These are phyloP conservation scores for Edaphochlamys debaryana DNA, from an alignment of 139 green algal species.

Conservation along the genomic window DNA sequence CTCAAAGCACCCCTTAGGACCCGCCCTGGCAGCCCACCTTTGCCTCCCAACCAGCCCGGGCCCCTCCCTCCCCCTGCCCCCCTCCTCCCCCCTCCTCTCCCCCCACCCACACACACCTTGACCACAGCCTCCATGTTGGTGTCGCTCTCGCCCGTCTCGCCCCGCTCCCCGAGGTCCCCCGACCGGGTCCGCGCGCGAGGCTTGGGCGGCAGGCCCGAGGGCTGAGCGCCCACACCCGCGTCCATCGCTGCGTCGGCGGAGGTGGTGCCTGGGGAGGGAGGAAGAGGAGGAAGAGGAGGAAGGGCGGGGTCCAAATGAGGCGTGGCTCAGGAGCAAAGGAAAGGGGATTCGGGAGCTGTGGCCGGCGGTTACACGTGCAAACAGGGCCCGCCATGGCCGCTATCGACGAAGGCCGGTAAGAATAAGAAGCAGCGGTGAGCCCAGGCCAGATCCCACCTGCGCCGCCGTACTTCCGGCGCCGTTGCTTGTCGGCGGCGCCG, in stretches of 20 bases:
- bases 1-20: too few species aligned
- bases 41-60: background rate
- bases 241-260: conserved; percentile 28
- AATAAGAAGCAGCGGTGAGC: too few species aligned
- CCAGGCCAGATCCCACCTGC: too few species aligned
- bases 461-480: conserved; percentile 37
- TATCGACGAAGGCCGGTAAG: too few species aligned
- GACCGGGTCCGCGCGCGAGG: background rate
- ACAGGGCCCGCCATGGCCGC: too few species aligned
- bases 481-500: background rate
- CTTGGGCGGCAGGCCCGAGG: background rate
- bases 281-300: too few species aligned
- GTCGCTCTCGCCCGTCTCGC: conserved; percentile 35
- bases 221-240: background rate
- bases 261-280: too few species aligned
- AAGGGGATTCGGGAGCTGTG: too few species aligned
- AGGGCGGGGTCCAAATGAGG: too few species aligned
- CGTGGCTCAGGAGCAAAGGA: too few species aligned
- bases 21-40: too few species aligned
- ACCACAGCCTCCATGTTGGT: conserved; percentile 75
- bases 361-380: too few species aligned
- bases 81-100: background rate
- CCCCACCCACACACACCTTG: conserved; percentile 53
- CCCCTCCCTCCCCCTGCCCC: background rate
- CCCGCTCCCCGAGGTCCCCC: background rate